Base-by-base conservation (phyloP, 2,329 filamentous ascomycete species). In the Neobulgaria alba region DNA sequence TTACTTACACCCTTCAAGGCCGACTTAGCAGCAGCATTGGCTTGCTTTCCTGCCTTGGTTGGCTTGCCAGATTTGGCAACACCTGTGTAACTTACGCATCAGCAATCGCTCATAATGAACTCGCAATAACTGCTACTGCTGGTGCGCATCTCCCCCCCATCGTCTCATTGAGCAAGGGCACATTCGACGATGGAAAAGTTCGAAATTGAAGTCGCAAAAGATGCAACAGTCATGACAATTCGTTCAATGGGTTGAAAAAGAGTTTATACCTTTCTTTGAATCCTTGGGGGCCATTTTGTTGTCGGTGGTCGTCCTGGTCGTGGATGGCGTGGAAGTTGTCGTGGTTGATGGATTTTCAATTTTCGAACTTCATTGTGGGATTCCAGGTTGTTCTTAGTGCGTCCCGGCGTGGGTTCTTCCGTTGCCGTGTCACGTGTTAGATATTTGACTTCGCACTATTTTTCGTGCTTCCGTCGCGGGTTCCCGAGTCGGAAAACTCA, bases 1-100 rank as follows among this genome's bases (percentile, higher is more conserved):
- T 29, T 33, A 82, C 86, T 75, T 88, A 94, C 87, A 69, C 89
- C 90, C 74, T 87, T 87, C 62, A 96, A 82, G 64, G 88, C 85
- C 67, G 92, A 85, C 79, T 98, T 96, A 62, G 92, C 85, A 67
- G 92, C 92, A 66, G 82, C 81, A 63, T 81, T 83, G 72, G 92
- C 92, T 79, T 94, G 82, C 78, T 92, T 92, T n/a, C n/a, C n/a
- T n/a, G n/a, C n/a, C n/a, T n/a, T n/a, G 67, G 72, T 64, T 62
- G 74, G 74, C 69, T 77, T 79, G 57, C 71, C 68, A 60, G 68
- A 67, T 50, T 62, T 64, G 61, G 67, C 65, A 57, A 65, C 68
- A 68, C 71, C 76, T 80, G 63, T 67, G 47, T 57, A 62, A 57
- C 66, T 68, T 60, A 67, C 62, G 70, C 73, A 81, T 81, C 76